phyloP scores from a whole-genome alignment of 768 basidiomycete species.

The Amanita molliuscula region DNA sequence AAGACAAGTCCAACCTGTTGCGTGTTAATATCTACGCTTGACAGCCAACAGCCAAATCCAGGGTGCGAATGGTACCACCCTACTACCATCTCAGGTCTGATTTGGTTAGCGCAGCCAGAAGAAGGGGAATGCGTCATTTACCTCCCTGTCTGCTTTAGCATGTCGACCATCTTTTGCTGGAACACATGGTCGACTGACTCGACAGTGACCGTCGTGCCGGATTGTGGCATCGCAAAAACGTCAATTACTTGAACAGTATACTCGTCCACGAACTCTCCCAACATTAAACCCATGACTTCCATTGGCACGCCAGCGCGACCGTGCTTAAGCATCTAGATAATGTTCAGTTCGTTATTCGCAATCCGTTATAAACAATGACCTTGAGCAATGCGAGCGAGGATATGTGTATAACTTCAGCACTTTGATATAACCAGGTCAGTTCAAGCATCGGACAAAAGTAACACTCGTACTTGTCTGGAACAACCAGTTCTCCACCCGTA shows the following conservation, averaged over 20 bases:
- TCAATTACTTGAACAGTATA: constrained; percentile 92
- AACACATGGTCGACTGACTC: constrained; percentile 99
- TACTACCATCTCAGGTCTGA: constrained; percentile 92
- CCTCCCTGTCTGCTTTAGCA: constrained; percentile 99
- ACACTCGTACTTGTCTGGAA: constrained; percentile 41
- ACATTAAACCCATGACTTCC: constrained; percentile 99
- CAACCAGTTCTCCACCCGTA: constrained; percentile 34
- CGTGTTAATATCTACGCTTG: constrained; percentile 97
- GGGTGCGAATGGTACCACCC: constrained; percentile 99
- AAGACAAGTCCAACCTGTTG: constrained; percentile 58
- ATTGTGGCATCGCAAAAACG: constrained; percentile 98
- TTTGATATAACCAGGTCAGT: constrained; percentile 17
- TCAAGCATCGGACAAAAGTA: background rate
- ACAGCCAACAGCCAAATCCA: constrained; percentile 98
- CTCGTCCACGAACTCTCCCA: constrained; percentile 97
- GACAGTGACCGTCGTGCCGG: constrained; percentile 93
- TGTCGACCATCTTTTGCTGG: constrained; percentile 96
- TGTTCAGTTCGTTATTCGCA: constrained; percentile 4
- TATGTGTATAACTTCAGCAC: constrained; percentile 94
- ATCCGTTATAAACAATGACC: constrained; percentile 31
- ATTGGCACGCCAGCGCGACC: constrained; percentile 98
- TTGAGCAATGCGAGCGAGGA: constrained; percentile 95
- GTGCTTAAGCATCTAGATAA: constrained; percentile 90
- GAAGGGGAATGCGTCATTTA: constrained; percentile 15
- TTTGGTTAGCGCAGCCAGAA: background rate